Percentiles rank a stretch among this genome's conserved stretches.
phyloP scores from a whole-genome alignment of 202 grass and related monocot genomes.

The Dendrocalamus latiflorus region DNA sequence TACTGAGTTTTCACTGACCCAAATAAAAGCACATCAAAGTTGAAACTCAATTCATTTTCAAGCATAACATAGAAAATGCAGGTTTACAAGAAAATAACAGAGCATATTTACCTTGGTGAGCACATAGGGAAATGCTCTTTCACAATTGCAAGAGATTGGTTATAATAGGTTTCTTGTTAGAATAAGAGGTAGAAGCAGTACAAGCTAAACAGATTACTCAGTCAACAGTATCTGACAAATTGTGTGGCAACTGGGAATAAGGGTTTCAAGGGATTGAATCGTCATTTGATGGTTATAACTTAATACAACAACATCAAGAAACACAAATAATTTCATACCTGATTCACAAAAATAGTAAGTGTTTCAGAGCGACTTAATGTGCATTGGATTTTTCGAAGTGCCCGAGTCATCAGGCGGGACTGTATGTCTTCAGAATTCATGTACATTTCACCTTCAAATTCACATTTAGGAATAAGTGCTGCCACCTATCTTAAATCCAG shows the following conservation, averaged over 20 bases:
- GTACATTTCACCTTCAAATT: slow-evolving; percentile 58
- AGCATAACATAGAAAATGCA: not conserved
- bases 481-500: slow-evolving; percentile 60
- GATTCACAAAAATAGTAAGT: slow-evolving; percentile 89
- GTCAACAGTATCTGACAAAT: not conserved
- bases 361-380: slow-evolving; percentile 68
- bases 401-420: slow-evolving; percentile 77
- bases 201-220: not conserved
- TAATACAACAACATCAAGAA: not conserved
- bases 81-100: not conserved
- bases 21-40: not conserved
- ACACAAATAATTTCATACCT: slow-evolving; percentile 46
- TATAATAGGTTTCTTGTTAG: not conserved
- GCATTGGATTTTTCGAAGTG: slow-evolving; percentile 84
- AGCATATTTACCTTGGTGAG: not conserved
- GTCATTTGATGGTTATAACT: not conserved
- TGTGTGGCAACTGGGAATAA: not conserved
- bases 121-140: not conserved
- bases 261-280: not conserved
- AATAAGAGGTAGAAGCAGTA: not conserved
- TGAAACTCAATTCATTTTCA: not conserved
- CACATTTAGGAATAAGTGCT: slow-evolving; percentile 71
- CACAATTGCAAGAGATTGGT: not conserved
- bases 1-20: not conserved
- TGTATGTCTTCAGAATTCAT: slow-evolving; percentile 56